Conservation (phyloP, 306 rosid genomes). For the Amphicarpaea edgeworthii region DNA sequence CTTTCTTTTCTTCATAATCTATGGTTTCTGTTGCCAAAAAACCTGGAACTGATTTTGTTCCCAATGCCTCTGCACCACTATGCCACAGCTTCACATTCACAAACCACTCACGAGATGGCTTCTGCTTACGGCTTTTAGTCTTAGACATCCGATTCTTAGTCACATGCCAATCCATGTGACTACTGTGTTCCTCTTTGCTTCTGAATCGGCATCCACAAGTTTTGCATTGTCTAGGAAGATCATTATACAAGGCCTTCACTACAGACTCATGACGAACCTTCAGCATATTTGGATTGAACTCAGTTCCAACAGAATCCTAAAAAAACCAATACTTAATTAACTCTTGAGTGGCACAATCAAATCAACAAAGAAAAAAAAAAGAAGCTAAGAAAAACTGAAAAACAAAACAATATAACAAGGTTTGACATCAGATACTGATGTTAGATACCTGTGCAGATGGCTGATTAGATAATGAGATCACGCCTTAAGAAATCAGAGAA, state of each 20-base stretch:
- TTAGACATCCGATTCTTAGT: slow-evolving; percentile 94
- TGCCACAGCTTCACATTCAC: slow-evolving; percentile 90
- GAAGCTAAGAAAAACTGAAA: too few relatives aligned
- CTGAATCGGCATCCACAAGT: slow-evolving; percentile 92
- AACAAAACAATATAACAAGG: too few relatives aligned
- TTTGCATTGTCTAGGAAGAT: slow-evolving; percentile 91
- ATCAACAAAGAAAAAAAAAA: slow-evolving; percentile 25
- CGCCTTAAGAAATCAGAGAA: slow-evolving; percentile 89
- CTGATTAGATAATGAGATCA: slow-evolving; percentile 70
- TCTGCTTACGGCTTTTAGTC: slow-evolving; percentile 84
- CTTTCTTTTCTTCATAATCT: slow-evolving; percentile 63
- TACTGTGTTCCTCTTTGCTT: slow-evolving; percentile 90
- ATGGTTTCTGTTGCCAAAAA: slow-evolving; percentile 70
- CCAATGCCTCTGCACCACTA: slow-evolving; percentile 94
- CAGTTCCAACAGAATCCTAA: slow-evolving; percentile 85
- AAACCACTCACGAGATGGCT: slow-evolving; percentile 91
- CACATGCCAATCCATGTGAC: slow-evolving; percentile 99
- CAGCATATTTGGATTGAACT: slow-evolving; percentile 75
- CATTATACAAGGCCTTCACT: slow-evolving; percentile 70
- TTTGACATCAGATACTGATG: too few relatives aligned
- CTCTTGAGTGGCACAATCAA: slow-evolving; percentile 14
- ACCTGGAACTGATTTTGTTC: slow-evolving; percentile 81
- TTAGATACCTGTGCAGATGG: slow-evolving; percentile 70
- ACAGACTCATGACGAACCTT: slow-evolving; percentile 87
- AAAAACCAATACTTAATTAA: slow-evolving; percentile 38